Evolutionary conservation across 2,329 filamentous ascomycete species (phyloP).

Genomic region (Lachnellula subtilissima): DNA sequence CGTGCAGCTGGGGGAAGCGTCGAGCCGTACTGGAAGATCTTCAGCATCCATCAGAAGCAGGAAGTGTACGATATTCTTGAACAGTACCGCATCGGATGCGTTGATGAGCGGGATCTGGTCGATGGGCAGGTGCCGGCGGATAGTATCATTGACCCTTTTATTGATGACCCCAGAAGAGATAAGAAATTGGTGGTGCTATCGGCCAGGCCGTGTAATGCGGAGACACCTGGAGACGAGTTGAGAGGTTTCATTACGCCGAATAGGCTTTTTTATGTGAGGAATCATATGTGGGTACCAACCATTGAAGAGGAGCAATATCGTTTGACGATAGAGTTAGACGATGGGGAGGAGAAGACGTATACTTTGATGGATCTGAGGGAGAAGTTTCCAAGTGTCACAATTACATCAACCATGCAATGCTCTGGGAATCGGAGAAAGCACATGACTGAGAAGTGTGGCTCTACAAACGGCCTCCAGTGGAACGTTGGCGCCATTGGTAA

Average conservation of each 20-base stretch:
- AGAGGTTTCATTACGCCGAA: conserved; percentile 46
- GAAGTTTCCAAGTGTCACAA: conserved; percentile 42
- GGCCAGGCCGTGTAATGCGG: conserved; percentile 55
- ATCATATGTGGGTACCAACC: conserved; percentile 48
- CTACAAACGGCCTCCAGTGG: conserved; percentile 45
- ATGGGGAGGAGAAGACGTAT: conserved; percentile 33
- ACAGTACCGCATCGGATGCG: conserved; percentile 58
- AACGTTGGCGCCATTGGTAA: conserved; percentile 42
- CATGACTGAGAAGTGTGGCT: conserved; percentile 44
- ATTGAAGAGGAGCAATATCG: conserved; percentile 22
- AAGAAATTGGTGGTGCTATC: conserved; percentile 47
- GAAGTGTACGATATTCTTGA: conserved; percentile 61
- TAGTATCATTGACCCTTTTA: conserved; percentile 56
- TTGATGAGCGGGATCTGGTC: conserved; percentile 55
- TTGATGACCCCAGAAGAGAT: conserved; percentile 49
- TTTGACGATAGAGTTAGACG: conserved; percentile 39
- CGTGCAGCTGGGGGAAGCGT: conserved; percentile 60
- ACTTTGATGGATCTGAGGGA: conserved; percentile 41
- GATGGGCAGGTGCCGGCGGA: conserved; percentile 50
- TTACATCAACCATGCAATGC: conserved; percentile 44
- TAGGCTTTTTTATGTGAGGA: conserved; percentile 47
- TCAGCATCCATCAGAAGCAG: conserved; percentile 61
- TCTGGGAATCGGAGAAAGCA: conserved; percentile 48
- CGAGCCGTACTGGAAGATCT: conserved; percentile 67
- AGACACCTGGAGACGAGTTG: conserved; percentile 49